Evolutionary conservation across 768 basidiomycete genomes (phyloP).

Genomic region (Lactarius sanguifluus): DNA sequence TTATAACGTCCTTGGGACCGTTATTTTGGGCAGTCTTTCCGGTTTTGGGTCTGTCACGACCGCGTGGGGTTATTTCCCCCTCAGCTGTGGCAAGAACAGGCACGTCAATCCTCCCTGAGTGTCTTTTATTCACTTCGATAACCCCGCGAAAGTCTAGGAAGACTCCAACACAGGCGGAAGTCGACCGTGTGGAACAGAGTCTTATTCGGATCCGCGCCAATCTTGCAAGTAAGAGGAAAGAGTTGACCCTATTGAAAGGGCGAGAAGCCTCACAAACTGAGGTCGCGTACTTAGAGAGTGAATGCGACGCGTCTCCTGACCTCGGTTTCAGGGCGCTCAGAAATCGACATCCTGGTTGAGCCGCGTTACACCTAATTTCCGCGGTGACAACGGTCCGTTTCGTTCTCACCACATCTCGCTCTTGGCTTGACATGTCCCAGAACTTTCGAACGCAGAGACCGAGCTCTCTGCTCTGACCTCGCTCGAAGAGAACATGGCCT

Average conservation of each 20-base stretch:
- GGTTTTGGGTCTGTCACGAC: constrained; percentile 76
- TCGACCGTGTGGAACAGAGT: constrained; percentile 56
- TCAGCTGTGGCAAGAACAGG: constrained; percentile 34
- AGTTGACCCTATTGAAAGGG: constrained; percentile 33
- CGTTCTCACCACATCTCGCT: neutral
- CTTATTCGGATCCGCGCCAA: constrained; percentile 62
- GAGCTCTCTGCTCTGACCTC: constrained; percentile 27
- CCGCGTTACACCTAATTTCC: constrained; percentile 50
- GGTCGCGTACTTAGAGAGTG: constrained; percentile 24
- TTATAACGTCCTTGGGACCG: constrained; percentile 72
- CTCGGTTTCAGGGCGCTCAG: constrained; percentile 26
- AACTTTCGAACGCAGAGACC: constrained; percentile 25
- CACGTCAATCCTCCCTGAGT: constrained; percentile 1
- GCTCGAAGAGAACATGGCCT: constrained; percentile 26
- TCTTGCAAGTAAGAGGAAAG: constrained; percentile 42
- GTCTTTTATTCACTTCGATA: neutral
- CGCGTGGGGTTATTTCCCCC: constrained; percentile 60
- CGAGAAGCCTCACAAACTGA: constrained; percentile 34
- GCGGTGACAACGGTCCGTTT: constrained; percentile 42
- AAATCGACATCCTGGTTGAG: constrained; percentile 44
- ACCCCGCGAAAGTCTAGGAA: neutral
- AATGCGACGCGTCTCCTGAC: neutral
- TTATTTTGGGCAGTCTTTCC: constrained; percentile 75
- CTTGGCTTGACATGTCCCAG: constrained; percentile 23
- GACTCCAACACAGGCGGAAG: constrained; percentile 38